Evolutionary conservation across 2,329 filamentous ascomycete genomes (phyloP), one percentile per base, ranked within the genome.

Genomic region (Monosporascus ibericus): DNA sequence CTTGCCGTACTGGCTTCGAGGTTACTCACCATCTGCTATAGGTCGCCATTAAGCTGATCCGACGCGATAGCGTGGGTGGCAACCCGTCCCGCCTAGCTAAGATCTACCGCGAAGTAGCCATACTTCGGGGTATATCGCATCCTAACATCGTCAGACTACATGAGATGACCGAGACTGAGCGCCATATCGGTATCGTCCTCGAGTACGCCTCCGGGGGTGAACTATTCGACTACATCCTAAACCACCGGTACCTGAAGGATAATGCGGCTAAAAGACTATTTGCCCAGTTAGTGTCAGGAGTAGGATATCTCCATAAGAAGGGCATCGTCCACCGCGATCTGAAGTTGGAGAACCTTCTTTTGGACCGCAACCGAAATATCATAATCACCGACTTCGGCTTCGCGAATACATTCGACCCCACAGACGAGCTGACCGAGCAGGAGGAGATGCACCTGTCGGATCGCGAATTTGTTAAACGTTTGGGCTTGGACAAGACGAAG

Each of bases 321-420:
- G 94, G 94, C 55, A 99, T 99, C 61, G 94, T 99, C 15, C 94
- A 99, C 69, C 86, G 94, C 64, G 94, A 99, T 73, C 74, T 99
- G 60, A 99, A 99, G 73, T 79, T 99, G 47, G 94, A 99, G 73
- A 99, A 99, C 66, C 71, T 99, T 63, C 80, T 99, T 38, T 80
- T 99, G 49, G 94, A 99, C 72, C 87, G 92, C 57, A 96, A 99
- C 68, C 87, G 91, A 58, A 99, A 99, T 75, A 97, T 99, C 66
- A 99, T 99, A 73, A 99, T 99, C 67, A 99, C 94, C 17, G 94
- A 99, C 72, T 99, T 99, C 72, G 94, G 94, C 18, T 99, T 99
- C 68, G 94, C 94, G 61, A 99, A 99, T 71, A 97, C 92, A 0
- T 99, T 99, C 66, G 88, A 96, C 65, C 84, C 94, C 0, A 74